These are phyloP conservation scores for Rhododendron williamsianum DNA, from an alignment of 148 eudicot species.

Conservation along the genomic window DNA sequence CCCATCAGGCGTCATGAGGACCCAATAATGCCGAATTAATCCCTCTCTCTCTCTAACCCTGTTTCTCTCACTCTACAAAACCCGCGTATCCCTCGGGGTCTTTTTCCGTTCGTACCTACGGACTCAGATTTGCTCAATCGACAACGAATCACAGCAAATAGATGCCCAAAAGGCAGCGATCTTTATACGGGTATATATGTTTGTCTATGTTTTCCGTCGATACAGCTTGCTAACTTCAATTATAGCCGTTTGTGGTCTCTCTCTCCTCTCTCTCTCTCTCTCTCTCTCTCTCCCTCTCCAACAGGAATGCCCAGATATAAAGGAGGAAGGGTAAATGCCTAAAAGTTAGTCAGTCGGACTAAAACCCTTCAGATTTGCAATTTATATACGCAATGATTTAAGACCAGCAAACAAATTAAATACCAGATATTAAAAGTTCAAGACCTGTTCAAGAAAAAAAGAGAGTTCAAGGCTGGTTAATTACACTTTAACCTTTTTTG, in stretches of 20 bases:
- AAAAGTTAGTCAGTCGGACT: neutral
- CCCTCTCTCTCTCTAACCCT: neutral
- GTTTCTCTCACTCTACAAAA: neutral
- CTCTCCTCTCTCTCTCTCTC: neutral
- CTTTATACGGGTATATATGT: neutral
- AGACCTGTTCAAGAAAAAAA: neutral
- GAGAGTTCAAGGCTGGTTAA: neutral
- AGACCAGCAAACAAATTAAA: neutral
- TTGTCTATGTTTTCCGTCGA: neutral
- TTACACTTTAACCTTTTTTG: neutral
- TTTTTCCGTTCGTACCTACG: neutral
- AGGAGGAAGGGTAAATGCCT: neutral
- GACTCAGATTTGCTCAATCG: neutral
- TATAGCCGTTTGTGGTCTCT: slow-evolving; percentile 27
- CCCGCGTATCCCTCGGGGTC: neutral
- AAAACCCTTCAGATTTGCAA: neutral
- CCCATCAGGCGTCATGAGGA: slow-evolving; percentile 36
- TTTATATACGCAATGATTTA: neutral
- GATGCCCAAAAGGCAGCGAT: neutral
- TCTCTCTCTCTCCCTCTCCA: slow-evolving; percentile 10
- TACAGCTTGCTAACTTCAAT: slow-evolving; percentile 11
- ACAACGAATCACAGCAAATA: slow-evolving; percentile 1
- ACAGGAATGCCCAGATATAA: neutral
- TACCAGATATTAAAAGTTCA: neutral
- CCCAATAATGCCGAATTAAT: slow-evolving; percentile 16